Conservation (phyloP, 169 alveolate genomes). For the Blepharisma undulans region DNA sequence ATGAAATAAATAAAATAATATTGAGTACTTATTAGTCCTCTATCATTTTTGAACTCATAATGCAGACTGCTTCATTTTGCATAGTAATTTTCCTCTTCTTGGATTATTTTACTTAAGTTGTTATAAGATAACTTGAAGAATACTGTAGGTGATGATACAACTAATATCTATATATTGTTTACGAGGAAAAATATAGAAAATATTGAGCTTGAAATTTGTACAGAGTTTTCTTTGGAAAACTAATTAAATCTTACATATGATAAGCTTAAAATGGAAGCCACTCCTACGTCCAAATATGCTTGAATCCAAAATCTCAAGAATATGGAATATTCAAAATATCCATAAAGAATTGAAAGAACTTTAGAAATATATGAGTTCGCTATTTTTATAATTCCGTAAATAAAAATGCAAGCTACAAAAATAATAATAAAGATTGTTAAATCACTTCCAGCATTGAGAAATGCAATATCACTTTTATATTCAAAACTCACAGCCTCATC, state of each 20-base stretch:
- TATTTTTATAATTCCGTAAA: not conserved
- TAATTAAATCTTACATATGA: not conserved
- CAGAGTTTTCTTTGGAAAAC: not conserved
- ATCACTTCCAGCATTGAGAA: not conserved
- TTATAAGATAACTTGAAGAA: not conserved
- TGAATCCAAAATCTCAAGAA: constrained; percentile 10
- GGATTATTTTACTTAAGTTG: not conserved
- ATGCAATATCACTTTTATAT: not conserved
- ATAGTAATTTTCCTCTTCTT: not conserved
- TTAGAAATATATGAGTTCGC: not conserved
- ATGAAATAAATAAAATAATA: not conserved
- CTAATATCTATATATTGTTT: not conserved
- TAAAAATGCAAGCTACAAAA: not conserved
- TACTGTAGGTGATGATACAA: not conserved
- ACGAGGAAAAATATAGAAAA: not conserved
- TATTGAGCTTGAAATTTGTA: not conserved
- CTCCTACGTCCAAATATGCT: not conserved
- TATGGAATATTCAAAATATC: not conserved
- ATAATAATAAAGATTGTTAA: not conserved
- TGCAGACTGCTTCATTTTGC: not conserved
- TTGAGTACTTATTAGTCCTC: not conserved
- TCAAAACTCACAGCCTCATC: not conserved
- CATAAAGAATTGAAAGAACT: not conserved
- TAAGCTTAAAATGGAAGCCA: not conserved
- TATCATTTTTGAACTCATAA: not conserved